phyloP scores from a whole-genome alignment of 2,329 filamentous ascomycete genomes.

The Apiospora saccharicola region DNA sequence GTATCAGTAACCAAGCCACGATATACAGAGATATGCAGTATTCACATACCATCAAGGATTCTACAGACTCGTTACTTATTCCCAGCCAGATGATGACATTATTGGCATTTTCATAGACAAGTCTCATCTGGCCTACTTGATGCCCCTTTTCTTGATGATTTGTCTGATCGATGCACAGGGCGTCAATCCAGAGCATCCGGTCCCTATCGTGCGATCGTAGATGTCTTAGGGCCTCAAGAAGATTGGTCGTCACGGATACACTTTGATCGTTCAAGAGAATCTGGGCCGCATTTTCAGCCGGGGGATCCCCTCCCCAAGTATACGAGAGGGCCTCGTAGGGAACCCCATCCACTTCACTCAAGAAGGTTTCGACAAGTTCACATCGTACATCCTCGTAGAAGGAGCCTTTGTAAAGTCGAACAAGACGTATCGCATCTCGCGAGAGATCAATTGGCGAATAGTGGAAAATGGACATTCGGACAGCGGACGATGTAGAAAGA shows the following conservation, averaged over 20 bases:
- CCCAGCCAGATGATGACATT: background rate
- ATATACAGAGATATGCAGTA: too few relatives aligned
- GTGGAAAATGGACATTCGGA: background rate
- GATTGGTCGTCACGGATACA: background rate
- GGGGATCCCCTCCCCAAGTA: background rate
- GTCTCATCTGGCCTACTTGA: background rate
- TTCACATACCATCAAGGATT: background rate
- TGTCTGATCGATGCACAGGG: slow-evolving; percentile 29
- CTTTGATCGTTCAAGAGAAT: background rate
- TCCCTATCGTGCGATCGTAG: background rate
- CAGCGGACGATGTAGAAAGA: too few relatives aligned
- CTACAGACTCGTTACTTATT: background rate
- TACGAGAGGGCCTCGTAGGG: slow-evolving; percentile 9
- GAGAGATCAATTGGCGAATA: background rate
- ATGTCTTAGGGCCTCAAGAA: background rate
- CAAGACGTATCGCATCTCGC: background rate
- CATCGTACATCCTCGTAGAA: background rate
- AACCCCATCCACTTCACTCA: background rate
- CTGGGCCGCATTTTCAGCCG: background rate
- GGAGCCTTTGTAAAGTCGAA: background rate
- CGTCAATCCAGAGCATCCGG: slow-evolving; percentile 27
- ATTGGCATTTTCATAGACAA: background rate
- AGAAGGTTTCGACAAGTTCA: background rate
- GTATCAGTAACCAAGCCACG: too few relatives aligned
- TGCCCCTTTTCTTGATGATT: slow-evolving; percentile 7